Conservation (phyloP, 306 rosid genomes). For the Potentilla sterilis region DNA sequence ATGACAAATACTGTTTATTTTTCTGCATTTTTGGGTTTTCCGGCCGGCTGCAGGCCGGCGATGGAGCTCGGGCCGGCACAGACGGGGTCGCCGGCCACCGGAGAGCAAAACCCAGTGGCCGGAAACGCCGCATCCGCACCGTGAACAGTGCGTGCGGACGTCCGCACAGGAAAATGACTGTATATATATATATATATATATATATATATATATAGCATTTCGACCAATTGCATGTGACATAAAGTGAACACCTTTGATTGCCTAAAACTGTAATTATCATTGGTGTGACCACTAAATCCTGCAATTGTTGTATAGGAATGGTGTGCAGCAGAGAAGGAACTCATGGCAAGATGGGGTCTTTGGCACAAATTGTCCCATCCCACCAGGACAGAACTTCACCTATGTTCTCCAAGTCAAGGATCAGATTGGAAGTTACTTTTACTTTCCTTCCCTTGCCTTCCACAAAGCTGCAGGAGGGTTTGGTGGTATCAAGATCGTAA, state of each 20-base stretch:
- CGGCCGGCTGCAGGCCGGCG: no score
- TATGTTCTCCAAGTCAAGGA: slow-evolving; percentile 81
- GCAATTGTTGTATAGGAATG: slow-evolving; percentile 50
- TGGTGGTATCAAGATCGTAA: slow-evolving; percentile 61
- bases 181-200: no score
- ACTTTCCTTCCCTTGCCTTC: slow-evolving; percentile 76
- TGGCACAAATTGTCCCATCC: slow-evolving; percentile 86
- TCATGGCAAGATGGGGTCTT: slow-evolving; percentile 93
- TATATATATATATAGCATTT: background rate
- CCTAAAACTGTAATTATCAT: background rate
- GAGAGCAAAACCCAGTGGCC: no score
- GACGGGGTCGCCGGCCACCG: no score
- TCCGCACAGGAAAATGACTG: no score
- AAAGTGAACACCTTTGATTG: background rate
- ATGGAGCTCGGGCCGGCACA: no score
- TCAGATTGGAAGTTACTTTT: slow-evolving; percentile 89
- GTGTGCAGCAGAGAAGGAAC: slow-evolving; percentile 79
- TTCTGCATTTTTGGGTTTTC: no score
- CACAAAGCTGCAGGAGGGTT: slow-evolving; percentile 94
- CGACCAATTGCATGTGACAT: slow-evolving; percentile 4
- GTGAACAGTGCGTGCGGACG: no score
- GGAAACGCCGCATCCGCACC: no score
- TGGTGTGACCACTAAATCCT: background rate
- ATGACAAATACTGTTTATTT: no score
- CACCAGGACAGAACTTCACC: slow-evolving; percentile 83